These are phyloP conservation scores for Pholiota conissans DNA, from an alignment of 768 basidiomycete species.

Conservation along the genomic window DNA sequence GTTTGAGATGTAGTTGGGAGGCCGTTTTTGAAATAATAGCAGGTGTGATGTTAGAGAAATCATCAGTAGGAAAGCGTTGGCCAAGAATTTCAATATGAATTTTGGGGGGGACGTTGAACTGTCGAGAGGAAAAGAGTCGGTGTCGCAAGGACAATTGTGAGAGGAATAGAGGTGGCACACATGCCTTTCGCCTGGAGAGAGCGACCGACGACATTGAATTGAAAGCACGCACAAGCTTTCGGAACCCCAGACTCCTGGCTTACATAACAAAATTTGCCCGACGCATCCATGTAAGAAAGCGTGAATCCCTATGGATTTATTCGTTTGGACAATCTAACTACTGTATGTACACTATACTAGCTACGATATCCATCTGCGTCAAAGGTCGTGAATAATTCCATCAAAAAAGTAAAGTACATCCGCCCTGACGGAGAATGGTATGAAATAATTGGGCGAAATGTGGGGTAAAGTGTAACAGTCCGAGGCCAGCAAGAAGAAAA, in stretches of 20 bases:
- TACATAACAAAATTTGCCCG: slow-evolving; percentile 13
- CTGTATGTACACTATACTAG: slow-evolving; percentile 30
- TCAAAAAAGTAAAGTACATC: slow-evolving; percentile 26
- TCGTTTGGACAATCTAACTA: slow-evolving; percentile 24
- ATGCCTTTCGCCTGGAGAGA: slow-evolving; percentile 13
- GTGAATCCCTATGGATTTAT: slow-evolving; percentile 12
- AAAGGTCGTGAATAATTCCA: slow-evolving; percentile 30
- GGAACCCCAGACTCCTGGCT: not conserved
- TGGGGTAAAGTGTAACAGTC: slow-evolving; percentile 20
- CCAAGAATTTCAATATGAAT: slow-evolving; percentile 54
- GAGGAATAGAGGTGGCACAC: not conserved
- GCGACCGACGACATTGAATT: slow-evolving; percentile 13
- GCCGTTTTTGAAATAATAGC: slow-evolving; percentile 83
- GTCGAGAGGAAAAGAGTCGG: not conserved
- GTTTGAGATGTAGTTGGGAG: slow-evolving; percentile 71
- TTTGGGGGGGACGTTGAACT: slow-evolving; percentile 14
- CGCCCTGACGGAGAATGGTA: slow-evolving; percentile 25
- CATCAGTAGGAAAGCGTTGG: slow-evolving; percentile 73
- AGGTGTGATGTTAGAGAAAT: slow-evolving; percentile 80
- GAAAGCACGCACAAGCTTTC: not conserved
- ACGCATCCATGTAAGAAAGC: not conserved
- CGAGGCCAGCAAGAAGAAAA: slow-evolving; percentile 20
- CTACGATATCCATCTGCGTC: slow-evolving; percentile 29
- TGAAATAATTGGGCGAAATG: slow-evolving; percentile 10
- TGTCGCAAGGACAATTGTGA: slow-evolving; percentile 4